Conservation (phyloP, 73 alveolate genomes). For the Paramecium sexaurelia region DNA sequence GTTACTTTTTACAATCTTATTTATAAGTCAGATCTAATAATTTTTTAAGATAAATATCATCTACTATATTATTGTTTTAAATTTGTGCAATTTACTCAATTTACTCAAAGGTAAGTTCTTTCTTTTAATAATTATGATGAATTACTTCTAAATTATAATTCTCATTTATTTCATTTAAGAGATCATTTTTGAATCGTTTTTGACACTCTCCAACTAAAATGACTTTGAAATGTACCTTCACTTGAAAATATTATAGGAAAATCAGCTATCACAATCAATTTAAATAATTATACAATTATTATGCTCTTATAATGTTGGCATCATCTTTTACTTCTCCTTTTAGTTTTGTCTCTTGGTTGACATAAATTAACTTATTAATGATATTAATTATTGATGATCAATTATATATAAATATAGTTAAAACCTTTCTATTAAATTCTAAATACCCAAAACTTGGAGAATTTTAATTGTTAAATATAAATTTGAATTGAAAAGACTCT, state of each 20-base stretch:
- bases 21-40: not conserved
- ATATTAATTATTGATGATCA: not conserved
- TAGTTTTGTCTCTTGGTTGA: not conserved
- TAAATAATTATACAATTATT: not conserved
- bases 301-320: not conserved
- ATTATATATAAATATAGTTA: not conserved
- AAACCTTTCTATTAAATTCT: not conserved
- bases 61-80: not conserved
- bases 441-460: too few relatives aligned
- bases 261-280: conserved; percentile 11
- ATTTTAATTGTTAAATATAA: too few relatives aligned
- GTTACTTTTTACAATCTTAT: not conserved
- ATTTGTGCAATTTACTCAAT: not conserved
- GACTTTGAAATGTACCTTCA: not conserved
- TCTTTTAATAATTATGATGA: not conserved
- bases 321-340: not conserved
- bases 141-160: not conserved
- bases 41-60: not conserved
- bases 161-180: not conserved
- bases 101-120: not conserved
- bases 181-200: not conserved
- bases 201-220: not conserved
- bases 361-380: not conserved
- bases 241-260: not conserved
- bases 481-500: too few relatives aligned